Base-by-base conservation (phyloP, 2,329 filamentous ascomycete genomes). In the Zymoseptoria pseudotritici region DNA sequence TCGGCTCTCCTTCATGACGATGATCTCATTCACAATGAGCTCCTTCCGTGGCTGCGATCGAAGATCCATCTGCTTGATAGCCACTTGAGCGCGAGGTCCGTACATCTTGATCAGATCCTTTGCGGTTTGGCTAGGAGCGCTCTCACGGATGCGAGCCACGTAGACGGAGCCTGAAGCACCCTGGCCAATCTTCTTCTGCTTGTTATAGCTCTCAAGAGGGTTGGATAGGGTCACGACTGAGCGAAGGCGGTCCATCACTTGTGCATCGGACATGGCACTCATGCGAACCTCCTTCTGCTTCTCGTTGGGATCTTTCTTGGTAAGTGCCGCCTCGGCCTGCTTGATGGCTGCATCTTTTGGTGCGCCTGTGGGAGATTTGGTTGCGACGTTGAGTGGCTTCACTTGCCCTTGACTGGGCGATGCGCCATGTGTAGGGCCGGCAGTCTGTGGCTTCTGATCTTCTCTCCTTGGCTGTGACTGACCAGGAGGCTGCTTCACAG, bases 11-110 rank as follows among this genome's bases (percentile, higher is more conserved):
- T 97, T 97, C 94, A 99, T 99, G 61, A 99, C 94, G 79, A 99
- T 95, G 72, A 99, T 99, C 73, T 99, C 94, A 75, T 99, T 99
- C 57, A 99, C 94, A 71, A 99, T 99, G 71, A 99, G 80, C 77
- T 99, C 94, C 81, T 99, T 99, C 61, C 94, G 84, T 54, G 94
- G 94, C 76, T 99, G 94, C 72, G 96, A 94, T 55, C 93, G 91
- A 58, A 99, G 84, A 78, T 99, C 94, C 94, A 99, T 99, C 78
- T 99, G 94, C 80, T 99, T 99, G 74, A 99, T 99, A 50, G 94
- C 94, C 63, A 99, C 94, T 73, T 97, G 91, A 55, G 90, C 90
- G 64, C 90, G 86, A 55, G 84, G 81, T 11, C 91, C 92, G 71
- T 95, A 88, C 66, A 87, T 85, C 50, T 89, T 86, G 63, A 96